Evolutionary conservation across 805 yeast species (phyloP).

Genomic region (Ogataea pini): DNA sequence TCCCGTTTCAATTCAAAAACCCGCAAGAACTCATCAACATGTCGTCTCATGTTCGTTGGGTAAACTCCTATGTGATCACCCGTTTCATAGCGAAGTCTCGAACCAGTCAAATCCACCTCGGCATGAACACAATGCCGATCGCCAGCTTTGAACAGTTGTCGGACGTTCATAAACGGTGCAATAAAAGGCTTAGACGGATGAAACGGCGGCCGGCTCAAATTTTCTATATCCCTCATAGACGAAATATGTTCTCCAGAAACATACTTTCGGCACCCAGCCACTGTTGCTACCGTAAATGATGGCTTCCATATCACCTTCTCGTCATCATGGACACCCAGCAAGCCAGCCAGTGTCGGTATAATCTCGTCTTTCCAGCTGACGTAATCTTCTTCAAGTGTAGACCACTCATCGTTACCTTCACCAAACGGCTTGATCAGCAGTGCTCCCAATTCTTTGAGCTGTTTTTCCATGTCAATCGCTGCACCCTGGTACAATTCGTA

Average conservation of each 20-base stretch:
- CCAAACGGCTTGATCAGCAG: conserved; percentile 65
- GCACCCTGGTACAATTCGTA: conserved; percentile 87
- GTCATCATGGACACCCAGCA: conserved; percentile 64
- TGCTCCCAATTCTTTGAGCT: conserved; percentile 62
- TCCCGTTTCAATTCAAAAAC: conserved; percentile 61
- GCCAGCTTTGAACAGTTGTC: conserved; percentile 59
- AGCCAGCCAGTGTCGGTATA: conserved; percentile 57
- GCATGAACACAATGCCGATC: conserved; percentile 76
- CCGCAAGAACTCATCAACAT: conserved; percentile 59
- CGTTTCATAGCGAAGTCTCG: conserved; percentile 76
- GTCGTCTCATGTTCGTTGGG: conserved; percentile 76
- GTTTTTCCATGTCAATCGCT: conserved; percentile 56
- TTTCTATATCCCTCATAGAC: conserved; percentile 17
- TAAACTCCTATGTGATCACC: conserved; percentile 94
- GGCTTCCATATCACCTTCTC: conserved; percentile 69
- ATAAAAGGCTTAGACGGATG: conserved; percentile 55
- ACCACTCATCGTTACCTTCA: conserved; percentile 89
- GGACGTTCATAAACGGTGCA: conserved; percentile 55
- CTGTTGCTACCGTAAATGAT: conserved; percentile 39
- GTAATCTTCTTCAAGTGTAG: conserved; percentile 88
- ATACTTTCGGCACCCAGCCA: conserved; percentile 27
- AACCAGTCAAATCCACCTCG: conserved; percentile 70
- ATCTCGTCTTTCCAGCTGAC: conserved; percentile 86
- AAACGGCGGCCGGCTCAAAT: conserved; percentile 25
- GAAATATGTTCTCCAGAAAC: conserved; percentile 30